Percentiles rank a stretch among this genome's conserved stretches.
Evolutionary conservation across 2,329 filamentous ascomycete genomes (phyloP).

Genomic region (Paraphoma chrysanthemicola): DNA sequence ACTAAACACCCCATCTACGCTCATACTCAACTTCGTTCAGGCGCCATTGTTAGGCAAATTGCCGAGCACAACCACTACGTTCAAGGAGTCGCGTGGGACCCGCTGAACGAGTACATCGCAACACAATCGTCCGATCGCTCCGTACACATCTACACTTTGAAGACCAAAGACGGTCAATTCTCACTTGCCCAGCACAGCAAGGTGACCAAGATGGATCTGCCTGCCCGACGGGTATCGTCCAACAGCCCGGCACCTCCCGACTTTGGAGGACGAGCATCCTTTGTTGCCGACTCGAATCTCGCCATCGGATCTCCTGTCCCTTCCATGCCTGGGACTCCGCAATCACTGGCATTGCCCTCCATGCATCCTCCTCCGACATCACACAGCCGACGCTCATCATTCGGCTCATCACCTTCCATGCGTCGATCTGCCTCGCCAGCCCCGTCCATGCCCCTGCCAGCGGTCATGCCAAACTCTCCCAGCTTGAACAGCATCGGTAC

Average conservation of each 20-base stretch:
- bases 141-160: conserved; percentile 95
- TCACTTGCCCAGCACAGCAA: conserved; percentile 80
- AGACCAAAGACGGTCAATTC: conserved; percentile 95
- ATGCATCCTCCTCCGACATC: conserved; percentile 97
- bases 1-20: conserved; percentile 9
- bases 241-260: conserved; percentile 92
- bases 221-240: conserved; percentile 85
- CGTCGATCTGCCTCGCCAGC: conserved; percentile 91
- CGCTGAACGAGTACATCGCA: conserved; percentile 95
- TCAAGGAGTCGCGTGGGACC: conserved; percentile 98
- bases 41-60: conserved; percentile 76
- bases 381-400: conserved; percentile 93
- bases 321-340: conserved; percentile 92
- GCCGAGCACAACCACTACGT: conserved; percentile 98
- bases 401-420: conserved; percentile 77
- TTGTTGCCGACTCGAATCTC: conserved; percentile 62
- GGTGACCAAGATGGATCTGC: conserved; percentile 92
- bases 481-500: conserved; percentile 66
- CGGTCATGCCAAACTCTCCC: conserved; percentile 94
- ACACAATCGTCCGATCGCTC: conserved; percentile 98
- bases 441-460: conserved; percentile 89
- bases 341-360: conserved; percentile 77
- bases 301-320: conserved; percentile 78
- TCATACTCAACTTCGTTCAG: conserved; percentile 30
- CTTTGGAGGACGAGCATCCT: conserved; percentile 70